A percentile compares a stretch with the other conserved stretches of the same genome.
These are phyloP conservation scores for Lecanicillium sp. DNA, from an alignment of 2,329 filamentous ascomycete species.

Conservation along the genomic window DNA sequence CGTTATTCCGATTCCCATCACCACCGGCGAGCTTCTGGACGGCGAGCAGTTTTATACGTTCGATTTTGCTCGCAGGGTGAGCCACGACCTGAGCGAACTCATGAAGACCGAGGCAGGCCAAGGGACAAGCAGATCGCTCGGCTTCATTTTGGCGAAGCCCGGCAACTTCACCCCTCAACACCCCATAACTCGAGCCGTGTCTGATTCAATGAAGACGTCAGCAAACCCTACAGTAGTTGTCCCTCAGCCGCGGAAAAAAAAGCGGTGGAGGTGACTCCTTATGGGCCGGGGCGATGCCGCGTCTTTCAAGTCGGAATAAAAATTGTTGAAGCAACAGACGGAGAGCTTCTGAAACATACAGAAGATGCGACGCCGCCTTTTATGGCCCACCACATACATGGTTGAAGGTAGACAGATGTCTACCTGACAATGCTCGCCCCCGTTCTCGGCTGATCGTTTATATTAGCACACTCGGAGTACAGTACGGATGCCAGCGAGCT, in stretches of 20 bases:
- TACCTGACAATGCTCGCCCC: not conserved
- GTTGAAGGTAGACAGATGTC: too few species aligned
- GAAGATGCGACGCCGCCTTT: too few species aligned
- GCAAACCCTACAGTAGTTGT: constrained; percentile 10
- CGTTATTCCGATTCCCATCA: constrained; percentile 27
- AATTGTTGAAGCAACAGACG: not conserved
- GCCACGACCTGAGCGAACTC: constrained; percentile 24
- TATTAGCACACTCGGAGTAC: not conserved
- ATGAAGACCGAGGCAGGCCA: constrained; percentile 17
- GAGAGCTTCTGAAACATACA: not conserved
- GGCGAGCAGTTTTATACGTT: constrained; percentile 28
- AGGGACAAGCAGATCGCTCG: constrained; percentile 18
- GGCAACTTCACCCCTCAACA: not conserved
- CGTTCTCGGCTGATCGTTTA: not conserved
- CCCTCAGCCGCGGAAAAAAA: constrained; percentile 12
- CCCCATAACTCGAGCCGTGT: constrained; percentile 4
- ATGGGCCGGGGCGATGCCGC: constrained; percentile 1
- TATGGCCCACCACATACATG: too few species aligned
- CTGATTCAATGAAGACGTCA: constrained; percentile 9
- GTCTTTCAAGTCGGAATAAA: constrained; percentile 6
- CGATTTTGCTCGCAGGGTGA: constrained; percentile 23
- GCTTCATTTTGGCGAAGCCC: constrained; percentile 17
- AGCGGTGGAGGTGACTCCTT: constrained; percentile 13
- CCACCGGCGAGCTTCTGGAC: constrained; percentile 25
- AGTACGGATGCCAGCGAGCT: not conserved